phyloP scores from a whole-genome alignment of 2,329 filamentous ascomycete species.

The Penicillium sp. region DNA sequence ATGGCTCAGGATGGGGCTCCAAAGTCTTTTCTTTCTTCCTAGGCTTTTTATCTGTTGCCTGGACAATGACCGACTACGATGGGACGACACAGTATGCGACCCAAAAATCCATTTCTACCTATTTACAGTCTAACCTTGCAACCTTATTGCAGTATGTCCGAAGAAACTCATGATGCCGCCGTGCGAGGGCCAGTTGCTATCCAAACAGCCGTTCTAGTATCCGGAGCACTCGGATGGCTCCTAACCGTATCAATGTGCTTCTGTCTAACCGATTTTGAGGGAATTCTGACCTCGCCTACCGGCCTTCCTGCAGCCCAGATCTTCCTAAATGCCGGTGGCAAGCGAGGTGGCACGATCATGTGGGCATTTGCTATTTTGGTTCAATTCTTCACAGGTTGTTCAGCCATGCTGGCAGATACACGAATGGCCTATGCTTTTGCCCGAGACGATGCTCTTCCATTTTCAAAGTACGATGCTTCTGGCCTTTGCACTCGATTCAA shows the following conservation, averaged over 20 bases:
- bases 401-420: conserved; percentile 63
- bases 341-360: conserved; percentile 57
- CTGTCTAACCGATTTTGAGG: conserved; percentile 58
- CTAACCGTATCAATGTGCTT: conserved; percentile 63
- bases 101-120: no score
- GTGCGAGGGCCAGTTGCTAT: conserved; percentile 60
- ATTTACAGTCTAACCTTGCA: not conserved
- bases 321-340: conserved; percentile 60
- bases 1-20: conserved; percentile 62
- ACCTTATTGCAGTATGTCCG: conserved; percentile 53
- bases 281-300: conserved; percentile 56
- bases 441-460: conserved; percentile 59
- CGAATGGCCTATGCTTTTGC: conserved; percentile 62
- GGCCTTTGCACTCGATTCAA: not conserved
- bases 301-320: conserved; percentile 60
- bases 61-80: conserved; percentile 68
- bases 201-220: conserved; percentile 57
- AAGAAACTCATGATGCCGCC: conserved; percentile 64
- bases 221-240: conserved; percentile 60
- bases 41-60: conserved; percentile 47
- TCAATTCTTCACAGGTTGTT: conserved; percentile 63
- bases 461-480: conserved; percentile 47
- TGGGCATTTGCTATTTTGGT: conserved; percentile 62
- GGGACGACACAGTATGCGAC: conserved; percentile 59
- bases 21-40: conserved; percentile 62